phyloP scores from a whole-genome alignment of 208 protist genomes.

The Crithidia fasciculata region DNA sequence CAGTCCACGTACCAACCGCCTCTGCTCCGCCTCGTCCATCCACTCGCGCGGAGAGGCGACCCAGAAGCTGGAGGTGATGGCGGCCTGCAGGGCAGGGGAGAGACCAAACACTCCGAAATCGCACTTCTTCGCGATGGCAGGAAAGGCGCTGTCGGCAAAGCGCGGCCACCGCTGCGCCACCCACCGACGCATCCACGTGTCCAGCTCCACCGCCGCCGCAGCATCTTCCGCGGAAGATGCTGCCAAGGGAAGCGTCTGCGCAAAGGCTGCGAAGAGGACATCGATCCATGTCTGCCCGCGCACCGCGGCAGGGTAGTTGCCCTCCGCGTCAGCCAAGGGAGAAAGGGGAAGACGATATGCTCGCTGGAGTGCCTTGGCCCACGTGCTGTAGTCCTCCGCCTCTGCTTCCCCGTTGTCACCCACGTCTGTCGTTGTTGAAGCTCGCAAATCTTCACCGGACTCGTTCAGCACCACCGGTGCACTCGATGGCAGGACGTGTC shows the following conservation, averaged over 20 bases:
- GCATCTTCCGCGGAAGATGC: background rate
- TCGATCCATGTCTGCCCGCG: constrained; percentile 54
- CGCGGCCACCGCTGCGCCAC: constrained; percentile 21
- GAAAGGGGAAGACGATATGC: constrained; percentile 70
- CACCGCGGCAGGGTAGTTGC: constrained; percentile 44
- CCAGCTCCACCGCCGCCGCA: background rate
- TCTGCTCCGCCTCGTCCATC: constrained; percentile 15
- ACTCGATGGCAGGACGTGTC: background rate
- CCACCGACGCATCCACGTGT: constrained; percentile 33
- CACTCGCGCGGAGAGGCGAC: background rate
- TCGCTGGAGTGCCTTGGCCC: constrained; percentile 46
- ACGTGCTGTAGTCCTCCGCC: constrained; percentile 40
- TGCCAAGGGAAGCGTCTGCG: constrained; percentile 13
- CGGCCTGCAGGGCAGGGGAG: constrained; percentile 23
- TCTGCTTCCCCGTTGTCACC: background rate
- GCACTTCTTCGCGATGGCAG: constrained; percentile 17
- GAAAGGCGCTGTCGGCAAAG: constrained; percentile 22
- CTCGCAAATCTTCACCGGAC: too few species aligned
- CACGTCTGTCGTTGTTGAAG: too few species aligned
- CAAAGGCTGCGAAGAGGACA: constrained; percentile 43
- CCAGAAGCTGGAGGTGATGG: constrained; percentile 29
- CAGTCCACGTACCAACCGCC: constrained; percentile 53
- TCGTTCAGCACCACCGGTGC: too few species aligned
- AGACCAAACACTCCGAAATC: constrained; percentile 24
- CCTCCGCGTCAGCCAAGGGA: constrained; percentile 66